Conservation (phyloP, 2,329 filamentous ascomycete species). For the Nectriaceae sp. region DNA sequence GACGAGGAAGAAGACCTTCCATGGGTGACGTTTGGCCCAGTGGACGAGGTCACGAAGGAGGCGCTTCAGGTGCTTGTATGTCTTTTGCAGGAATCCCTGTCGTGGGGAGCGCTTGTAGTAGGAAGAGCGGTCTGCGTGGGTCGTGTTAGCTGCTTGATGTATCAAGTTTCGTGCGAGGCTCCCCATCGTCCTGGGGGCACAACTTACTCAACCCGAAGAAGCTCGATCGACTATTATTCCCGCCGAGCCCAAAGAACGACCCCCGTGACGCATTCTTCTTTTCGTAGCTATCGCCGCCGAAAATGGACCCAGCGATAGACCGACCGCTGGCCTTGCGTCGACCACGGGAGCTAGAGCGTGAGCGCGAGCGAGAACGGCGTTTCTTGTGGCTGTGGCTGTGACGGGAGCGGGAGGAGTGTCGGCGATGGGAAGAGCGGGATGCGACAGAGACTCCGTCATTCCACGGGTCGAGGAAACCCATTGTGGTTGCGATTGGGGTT, state of each 20-base stretch:
- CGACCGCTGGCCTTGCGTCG: slow-evolving; percentile 28
- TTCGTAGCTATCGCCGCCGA: slow-evolving; percentile 22
- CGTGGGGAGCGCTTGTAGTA: slow-evolving; percentile 84
- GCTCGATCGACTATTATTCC: slow-evolving; percentile 44
- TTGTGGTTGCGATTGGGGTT: slow-evolving; percentile 12
- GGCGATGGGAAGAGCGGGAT: slow-evolving; percentile 25
- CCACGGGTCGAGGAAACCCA: slow-evolving; percentile 38
- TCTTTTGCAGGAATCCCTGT: slow-evolving; percentile 72
- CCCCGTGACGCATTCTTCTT: slow-evolving; percentile 29
- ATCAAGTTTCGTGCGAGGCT: no score
- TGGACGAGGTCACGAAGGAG: slow-evolving; percentile 78
- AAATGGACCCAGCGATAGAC: slow-evolving; percentile 31
- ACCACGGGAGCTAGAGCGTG: slow-evolving; percentile 37
- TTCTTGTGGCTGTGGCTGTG: slow-evolving; percentile 35
- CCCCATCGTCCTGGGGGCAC: no score
- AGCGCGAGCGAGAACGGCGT: slow-evolving; percentile 39
- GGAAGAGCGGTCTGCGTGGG: slow-evolving; percentile 50
- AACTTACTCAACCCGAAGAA: slow-evolving; percentile 49
- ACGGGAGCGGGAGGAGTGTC: slow-evolving; percentile 31
- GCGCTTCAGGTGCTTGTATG: slow-evolving; percentile 74
- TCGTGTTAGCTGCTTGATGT: slow-evolving; percentile 2
- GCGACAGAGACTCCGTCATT: slow-evolving; percentile 34
- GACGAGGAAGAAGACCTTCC: slow-evolving; percentile 85
- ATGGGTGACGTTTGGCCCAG: slow-evolving; percentile 80
- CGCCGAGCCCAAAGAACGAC: slow-evolving; percentile 50